Evolutionary conservation across 805 yeast species (phyloP).

Genomic region (Hanseniaspora hatyaiensis): DNA sequence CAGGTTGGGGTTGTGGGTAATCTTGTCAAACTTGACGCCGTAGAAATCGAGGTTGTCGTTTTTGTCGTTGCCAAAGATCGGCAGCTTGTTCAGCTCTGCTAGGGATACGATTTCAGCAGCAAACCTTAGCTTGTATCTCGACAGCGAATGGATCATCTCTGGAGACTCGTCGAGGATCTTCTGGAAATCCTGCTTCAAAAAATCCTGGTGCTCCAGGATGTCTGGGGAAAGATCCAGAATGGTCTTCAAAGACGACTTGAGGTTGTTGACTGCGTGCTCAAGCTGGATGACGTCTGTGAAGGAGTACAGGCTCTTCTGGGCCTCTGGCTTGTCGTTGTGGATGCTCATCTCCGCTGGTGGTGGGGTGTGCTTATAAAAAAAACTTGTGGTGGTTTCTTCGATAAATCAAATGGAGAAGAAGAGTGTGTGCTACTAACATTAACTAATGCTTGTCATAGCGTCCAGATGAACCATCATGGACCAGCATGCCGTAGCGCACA

Average conservation of each 20-base stretch:
- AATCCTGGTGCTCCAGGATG: slow-evolving; percentile 31
- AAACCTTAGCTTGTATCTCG: slow-evolving; percentile 44
- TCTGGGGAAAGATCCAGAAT: slow-evolving; percentile 50
- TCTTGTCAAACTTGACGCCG: slow-evolving; percentile 16
- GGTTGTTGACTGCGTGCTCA: slow-evolving; percentile 43
- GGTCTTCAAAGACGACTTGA: slow-evolving; percentile 42
- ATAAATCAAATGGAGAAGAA: too few species aligned
- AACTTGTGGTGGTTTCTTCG: too few species aligned
- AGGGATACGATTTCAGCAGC: slow-evolving; percentile 50
- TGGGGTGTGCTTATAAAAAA: too few species aligned
- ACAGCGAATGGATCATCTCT: slow-evolving; percentile 39
- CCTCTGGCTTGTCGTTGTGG: too few species aligned
- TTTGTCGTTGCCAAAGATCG: slow-evolving; percentile 33
- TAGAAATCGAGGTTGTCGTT: slow-evolving; percentile 11
- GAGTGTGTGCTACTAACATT: too few species aligned
- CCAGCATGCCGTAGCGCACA: too few species aligned
- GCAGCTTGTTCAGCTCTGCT: slow-evolving; percentile 38
- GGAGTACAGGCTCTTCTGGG: slow-evolving; percentile 5
- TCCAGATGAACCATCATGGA: too few species aligned
- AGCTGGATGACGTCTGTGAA: slow-evolving; percentile 27
- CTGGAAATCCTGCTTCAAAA: slow-evolving; percentile 25
- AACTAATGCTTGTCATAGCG: too few species aligned
- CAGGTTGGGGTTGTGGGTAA: slow-evolving; percentile 16
- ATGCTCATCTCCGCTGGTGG: too few species aligned
- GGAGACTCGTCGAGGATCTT: slow-evolving; percentile 25